Evolutionary conservation across 441 rosid genomes (phyloP).

Genomic region (Populus trichocarpa): DNA sequence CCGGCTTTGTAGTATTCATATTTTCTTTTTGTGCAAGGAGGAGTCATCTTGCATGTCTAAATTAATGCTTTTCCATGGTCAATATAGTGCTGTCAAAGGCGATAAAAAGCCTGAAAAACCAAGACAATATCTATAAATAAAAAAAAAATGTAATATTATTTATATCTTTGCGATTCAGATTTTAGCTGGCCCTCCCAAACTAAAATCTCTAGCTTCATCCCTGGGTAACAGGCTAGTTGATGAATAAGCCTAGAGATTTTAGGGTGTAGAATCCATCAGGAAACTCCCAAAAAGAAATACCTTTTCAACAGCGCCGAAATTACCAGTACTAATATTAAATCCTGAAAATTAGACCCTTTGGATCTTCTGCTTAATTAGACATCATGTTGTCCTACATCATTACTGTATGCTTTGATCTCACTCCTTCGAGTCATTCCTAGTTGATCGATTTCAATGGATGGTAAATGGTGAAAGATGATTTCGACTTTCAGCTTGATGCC

Average conservation of each 20-base stretch:
- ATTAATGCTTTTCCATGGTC: background rate
- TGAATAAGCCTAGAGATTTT: background rate
- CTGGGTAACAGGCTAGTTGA: background rate
- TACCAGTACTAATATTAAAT: too few relatives aligned
- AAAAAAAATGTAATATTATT: too few relatives aligned
- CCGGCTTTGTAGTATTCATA: background rate
- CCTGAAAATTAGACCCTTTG: background rate
- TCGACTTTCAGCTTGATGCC: background rate
- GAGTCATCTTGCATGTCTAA: background rate
- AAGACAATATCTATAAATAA: too few relatives aligned
- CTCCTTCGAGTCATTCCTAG: background rate
- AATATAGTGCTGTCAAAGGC: background rate
- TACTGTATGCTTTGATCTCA: background rate
- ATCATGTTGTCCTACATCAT: background rate
- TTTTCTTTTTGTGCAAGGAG: constrained; percentile 1
- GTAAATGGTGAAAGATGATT: background rate
- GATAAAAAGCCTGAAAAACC: too few relatives aligned
- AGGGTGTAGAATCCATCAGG: background rate
- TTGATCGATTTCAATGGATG: background rate
- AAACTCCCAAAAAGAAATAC: background rate
- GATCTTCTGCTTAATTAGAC: background rate
- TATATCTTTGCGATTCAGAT: too few relatives aligned
- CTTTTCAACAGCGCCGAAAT: too few relatives aligned
- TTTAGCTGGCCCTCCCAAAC: too few relatives aligned
- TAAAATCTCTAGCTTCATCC: too few relatives aligned